Evolutionary conservation across 768 basidiomycete genomes (phyloP), one percentile per base, ranked within the genome.

Genomic region (Tylopilus intermedius): DNA sequence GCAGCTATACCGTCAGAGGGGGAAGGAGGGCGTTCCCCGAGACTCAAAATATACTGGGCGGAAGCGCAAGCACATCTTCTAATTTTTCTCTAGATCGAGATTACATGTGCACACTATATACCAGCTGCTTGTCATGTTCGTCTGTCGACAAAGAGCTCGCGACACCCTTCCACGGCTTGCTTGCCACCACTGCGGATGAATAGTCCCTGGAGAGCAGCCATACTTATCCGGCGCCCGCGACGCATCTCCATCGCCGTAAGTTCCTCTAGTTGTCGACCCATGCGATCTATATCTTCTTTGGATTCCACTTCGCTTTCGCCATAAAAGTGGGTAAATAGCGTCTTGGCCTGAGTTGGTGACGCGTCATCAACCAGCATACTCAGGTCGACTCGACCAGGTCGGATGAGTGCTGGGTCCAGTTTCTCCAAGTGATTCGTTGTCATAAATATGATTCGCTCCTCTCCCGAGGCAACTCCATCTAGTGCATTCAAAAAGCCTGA

Each of bases 361-460:
- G 96, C 91, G 61, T 99, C 90, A 68, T 87, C 93, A 45, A 99
- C 79, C 35, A 88, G 71, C 58, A 90, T 81, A 26, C 82, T 78
- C 43, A 97, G 68, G 68, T 99, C 96, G 40, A 99, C 94, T 9
- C 96, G 82, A 15, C 96, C 96, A 0, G 96, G 95, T 47, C 96
- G 84, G 64, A 98, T 91, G 43, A 99, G 81, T 0, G 95, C 96
- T 6, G 92, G 87, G 70, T 99, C 96, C 33, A 99, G 81, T 56
- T 77, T 79, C 54, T 89, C 83, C 49, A 90, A 67, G 62, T 98
- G 96, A 69, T 99, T 99, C n/a, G 96, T 98, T 0, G 96, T 99
- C 86, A 99, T 90, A 72, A 99, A 99, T 33, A 99, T 82, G 65
- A 99, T 86, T n/a, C 96, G 85, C 63, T 96, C 94, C 72, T 97